Percentiles rank a stretch among this genome's conserved stretches.
Evolutionary conservation across 192 early-diverging fungal species (phyloP).

Genomic region (Ramicandelaber brevisporus): DNA sequence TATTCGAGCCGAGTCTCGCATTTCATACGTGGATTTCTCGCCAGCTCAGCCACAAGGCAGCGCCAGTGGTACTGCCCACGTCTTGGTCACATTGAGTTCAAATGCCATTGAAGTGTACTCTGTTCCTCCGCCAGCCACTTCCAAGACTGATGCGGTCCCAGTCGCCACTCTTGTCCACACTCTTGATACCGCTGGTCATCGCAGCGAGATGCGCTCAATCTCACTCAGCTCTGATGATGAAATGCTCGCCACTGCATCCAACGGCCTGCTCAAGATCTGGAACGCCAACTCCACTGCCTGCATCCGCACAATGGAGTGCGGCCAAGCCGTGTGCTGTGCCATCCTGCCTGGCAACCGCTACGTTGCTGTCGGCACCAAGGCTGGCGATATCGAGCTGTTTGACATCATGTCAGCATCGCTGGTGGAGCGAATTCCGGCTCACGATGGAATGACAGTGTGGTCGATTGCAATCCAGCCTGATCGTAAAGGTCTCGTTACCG

Average conservation of each 20-base stretch:
- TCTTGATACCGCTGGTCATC: slow-evolving; percentile 70
- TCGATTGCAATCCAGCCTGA: slow-evolving; percentile 69
- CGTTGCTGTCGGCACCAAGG: slow-evolving; percentile 80
- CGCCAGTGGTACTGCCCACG: slow-evolving; percentile 8
- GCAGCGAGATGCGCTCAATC: slow-evolving; percentile 69
- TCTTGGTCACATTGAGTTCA: slow-evolving; percentile 53
- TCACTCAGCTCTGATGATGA: slow-evolving; percentile 77
- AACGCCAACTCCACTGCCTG: slow-evolving; percentile 58
- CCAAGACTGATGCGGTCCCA: slow-evolving; percentile 32
- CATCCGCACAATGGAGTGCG: slow-evolving; percentile 71
- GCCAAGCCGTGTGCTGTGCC: slow-evolving; percentile 72
- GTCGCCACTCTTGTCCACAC: slow-evolving; percentile 32
- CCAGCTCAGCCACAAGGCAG: neutral
- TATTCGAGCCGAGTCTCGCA: slow-evolving; percentile 48
- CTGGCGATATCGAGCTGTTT: slow-evolving; percentile 71
- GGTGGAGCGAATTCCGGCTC: slow-evolving; percentile 72
- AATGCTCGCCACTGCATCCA: slow-evolving; percentile 65
- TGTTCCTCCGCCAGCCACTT: slow-evolving; percentile 22
- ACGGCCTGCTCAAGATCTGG: slow-evolving; percentile 70
- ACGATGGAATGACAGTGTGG: slow-evolving; percentile 65
- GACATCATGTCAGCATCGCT: slow-evolving; percentile 64
- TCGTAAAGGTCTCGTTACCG: slow-evolving; percentile 66
- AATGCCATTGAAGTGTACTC: slow-evolving; percentile 66
- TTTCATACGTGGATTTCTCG: slow-evolving; percentile 57
- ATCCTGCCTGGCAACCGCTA: slow-evolving; percentile 76